A percentile compares a stretch with the other conserved stretches of the same genome.
Conservation (phyloP, 2,329 filamentous ascomycete genomes). For the Tolypocladium pustulatum region DNA sequence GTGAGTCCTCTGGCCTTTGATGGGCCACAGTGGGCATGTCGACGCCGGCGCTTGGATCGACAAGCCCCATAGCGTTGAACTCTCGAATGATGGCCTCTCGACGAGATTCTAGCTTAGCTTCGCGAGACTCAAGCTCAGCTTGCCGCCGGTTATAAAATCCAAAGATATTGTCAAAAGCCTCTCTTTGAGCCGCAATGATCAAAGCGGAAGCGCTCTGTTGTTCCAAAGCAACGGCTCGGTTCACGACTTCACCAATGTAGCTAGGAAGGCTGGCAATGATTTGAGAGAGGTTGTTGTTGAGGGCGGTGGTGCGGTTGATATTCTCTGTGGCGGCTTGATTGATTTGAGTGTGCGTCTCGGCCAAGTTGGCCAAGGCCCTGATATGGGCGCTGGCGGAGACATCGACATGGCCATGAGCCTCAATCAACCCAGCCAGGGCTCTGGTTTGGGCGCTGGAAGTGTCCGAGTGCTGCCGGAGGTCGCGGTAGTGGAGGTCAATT, state of each 20-base stretch:
- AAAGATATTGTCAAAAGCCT: not conserved
- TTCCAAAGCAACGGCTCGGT: conserved; percentile 7
- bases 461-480: conserved; percentile 10
- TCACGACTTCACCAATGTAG: conserved; percentile 13
- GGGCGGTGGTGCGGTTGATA: conserved; percentile 3
- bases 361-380: not conserved
- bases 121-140: conserved; percentile 4
- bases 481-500: conserved; percentile 13
- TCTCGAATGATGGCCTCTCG: not conserved
- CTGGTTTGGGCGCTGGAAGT: conserved; percentile 7
- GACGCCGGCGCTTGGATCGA: not conserved
- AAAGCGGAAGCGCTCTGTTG: conserved; percentile 1
- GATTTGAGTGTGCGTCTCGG: not conserved
- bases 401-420: conserved; percentile 6
- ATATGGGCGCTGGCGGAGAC: conserved; percentile 6
- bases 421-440: conserved; percentile 10
- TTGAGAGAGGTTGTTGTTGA: not conserved
- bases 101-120: conserved; percentile 2
- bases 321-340: conserved; percentile 8
- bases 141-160: conserved; percentile 7
- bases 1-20: not conserved
- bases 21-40: not conserved
- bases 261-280: not conserved
- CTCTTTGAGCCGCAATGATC: not conserved
- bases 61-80: not conserved